Evolutionary conservation across 345 rosid genomes (phyloP).

Genomic region (Clarkia xantiana): DNA sequence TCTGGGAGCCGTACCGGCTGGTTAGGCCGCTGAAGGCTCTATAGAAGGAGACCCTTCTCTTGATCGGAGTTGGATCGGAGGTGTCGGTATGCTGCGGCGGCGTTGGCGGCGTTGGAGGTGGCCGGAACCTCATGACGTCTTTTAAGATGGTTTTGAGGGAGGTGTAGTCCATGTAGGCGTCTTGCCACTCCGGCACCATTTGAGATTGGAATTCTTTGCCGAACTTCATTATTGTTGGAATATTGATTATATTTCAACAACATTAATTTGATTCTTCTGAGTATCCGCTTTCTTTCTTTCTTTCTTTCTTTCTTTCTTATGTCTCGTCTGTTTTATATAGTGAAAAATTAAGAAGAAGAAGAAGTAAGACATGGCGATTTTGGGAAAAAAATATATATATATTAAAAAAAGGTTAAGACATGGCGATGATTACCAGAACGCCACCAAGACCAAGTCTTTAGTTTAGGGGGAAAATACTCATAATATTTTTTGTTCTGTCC

Average conservation of each 20-base stretch:
- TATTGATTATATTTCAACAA: neutral
- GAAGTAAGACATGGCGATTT: too few species aligned
- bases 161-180: conserved; percentile 74
- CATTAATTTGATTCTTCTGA: too few species aligned
- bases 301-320: too few species aligned
- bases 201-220: conserved; percentile 62
- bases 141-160: conserved; percentile 36
- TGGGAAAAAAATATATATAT: too few species aligned
- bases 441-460: neutral
- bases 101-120: conserved; percentile 7
- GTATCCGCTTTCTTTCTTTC: too few species aligned
- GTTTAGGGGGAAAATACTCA: too few species aligned
- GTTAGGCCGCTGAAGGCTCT: conserved; percentile 68
- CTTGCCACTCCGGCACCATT: conserved; percentile 71
- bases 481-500: too few species aligned
- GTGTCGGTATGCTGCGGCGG: neutral
- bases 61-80: too few species aligned
- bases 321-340: neutral
- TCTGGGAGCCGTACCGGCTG: conserved; percentile 16
- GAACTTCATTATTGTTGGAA: conserved; percentile 56
- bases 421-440: neutral
- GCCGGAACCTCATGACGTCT: conserved; percentile 18
- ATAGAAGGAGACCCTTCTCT: conserved; percentile 28
- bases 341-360: neutral
- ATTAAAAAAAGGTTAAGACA: too few species aligned